Percentiles rank a stretch among this genome's conserved stretches.
These are phyloP conservation scores for Fusarium avenaceum DNA, from an alignment of 2,329 filamentous ascomycete species.

Conservation along the genomic window DNA sequence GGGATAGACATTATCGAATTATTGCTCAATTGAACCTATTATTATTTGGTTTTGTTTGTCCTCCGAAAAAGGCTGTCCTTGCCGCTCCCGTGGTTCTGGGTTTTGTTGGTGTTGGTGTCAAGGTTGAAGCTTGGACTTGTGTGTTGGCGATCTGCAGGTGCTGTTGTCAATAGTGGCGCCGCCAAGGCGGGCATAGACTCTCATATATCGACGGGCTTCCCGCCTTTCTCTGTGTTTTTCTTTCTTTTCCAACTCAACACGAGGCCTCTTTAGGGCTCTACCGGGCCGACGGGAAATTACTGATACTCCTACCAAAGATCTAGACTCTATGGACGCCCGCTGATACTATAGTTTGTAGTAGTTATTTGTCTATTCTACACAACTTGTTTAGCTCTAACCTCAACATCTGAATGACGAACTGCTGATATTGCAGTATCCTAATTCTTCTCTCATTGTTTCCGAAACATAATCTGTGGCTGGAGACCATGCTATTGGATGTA, in stretches of 20 bases:
- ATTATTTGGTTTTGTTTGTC: not conserved
- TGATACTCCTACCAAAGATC: not conserved
- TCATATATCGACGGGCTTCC: not conserved
- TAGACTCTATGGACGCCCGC: not conserved
- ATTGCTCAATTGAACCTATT: conserved; percentile 2
- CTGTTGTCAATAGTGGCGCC: conserved; percentile 39
- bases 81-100: conserved; percentile 15
- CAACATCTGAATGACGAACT: not conserved
- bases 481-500: not conserved
- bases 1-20: conserved; percentile 55
- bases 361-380: too few species aligned
- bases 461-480: not conserved
- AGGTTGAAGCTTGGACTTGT: conserved; percentile 34
- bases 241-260: not conserved
- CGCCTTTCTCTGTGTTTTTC: conserved; percentile 5
- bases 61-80: not conserved
- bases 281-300: not conserved
- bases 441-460: not conserved
- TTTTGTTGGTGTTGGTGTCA: conserved; percentile 20
- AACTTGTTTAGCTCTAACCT: not conserved
- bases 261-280: conserved; percentile 17
- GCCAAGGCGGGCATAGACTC: conserved; percentile 31
- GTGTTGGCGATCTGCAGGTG: conserved; percentile 35
- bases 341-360: not conserved
- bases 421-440: not conserved